Base-by-base conservation (phyloP, 169 alveolate genomes). In the Plasmodium berghei region DNA sequence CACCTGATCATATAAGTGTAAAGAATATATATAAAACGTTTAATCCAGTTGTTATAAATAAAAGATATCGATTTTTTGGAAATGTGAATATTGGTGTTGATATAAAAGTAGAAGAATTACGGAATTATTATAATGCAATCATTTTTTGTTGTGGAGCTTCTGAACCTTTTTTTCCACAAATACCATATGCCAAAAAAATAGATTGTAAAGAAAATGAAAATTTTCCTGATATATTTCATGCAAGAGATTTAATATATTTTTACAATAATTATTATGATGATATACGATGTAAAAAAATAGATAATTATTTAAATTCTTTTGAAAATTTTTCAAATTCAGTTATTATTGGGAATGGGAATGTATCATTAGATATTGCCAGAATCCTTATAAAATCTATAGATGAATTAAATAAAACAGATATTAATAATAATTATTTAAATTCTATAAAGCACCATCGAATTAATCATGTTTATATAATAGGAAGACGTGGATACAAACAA, bases 311-410 rank as follows among this genome's bases (percentile, higher is more conserved):
- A 45, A 77, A 64, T 24, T 63, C 89, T 10, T 49, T 48, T 55
- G 75, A 48, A 63, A 77, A 77, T 28, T 77, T 77, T 69, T 26
- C 77, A 14, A 77, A 46, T 69, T 62, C 80, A 48, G 70, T 88
- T 34, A 89, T 95, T 26, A 91, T 95, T 16, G 98, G 98, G 16
- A 96, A 95, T 87, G 98, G 98, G 1, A 96, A 96, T 92, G 97
- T 96, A 2, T 91, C 97, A 0, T 86, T 95, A 48, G 98, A 96
- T 69, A 75, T 96, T 9, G 95, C 96, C 5, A 66, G 98, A 54
- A 87, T 95, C 20, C 88, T 96, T 45, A 55, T 63, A 46, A 72
- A 85, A 16, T 49, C 93, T 0, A 56, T 24, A 9, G 77, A 77
- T 1, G 71, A 77, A 20, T 58, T 77, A 64, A 52, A 49, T 16